Percentiles rank a stretch among this genome's conserved stretches.
Conservation (phyloP, 192 early-diverging fungal genomes). For the Rhizophagus clarus region DNA sequence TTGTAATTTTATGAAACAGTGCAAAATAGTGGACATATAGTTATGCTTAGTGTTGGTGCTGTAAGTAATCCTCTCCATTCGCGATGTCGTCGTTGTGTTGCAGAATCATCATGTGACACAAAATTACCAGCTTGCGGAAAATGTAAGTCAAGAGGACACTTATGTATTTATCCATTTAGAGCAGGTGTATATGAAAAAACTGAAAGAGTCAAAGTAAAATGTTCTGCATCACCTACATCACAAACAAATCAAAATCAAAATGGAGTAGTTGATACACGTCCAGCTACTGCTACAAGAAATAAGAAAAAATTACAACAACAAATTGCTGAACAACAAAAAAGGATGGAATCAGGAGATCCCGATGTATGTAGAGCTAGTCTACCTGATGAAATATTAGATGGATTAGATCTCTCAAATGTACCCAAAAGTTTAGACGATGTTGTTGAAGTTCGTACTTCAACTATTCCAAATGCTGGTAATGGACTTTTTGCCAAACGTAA, state of each 20-base stretch:
- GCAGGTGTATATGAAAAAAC: conserved; percentile 15
- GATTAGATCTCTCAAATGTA: conserved; percentile 54
- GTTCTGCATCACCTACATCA: neutral
- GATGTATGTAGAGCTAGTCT: neutral
- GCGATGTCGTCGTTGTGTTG: conserved; percentile 20
- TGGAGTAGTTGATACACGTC: neutral
- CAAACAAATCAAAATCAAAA: neutral
- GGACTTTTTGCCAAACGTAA: conserved; percentile 67
- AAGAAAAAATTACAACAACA: neutral
- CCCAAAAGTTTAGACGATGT: conserved; percentile 62
- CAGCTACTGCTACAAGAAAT: neutral
- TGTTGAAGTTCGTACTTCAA: conserved; percentile 62
- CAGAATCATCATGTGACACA: conserved; percentile 25
- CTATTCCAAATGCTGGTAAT: conserved; percentile 69
- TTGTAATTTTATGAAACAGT: neutral
- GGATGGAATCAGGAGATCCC: neutral
- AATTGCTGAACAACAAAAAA: conserved; percentile 4
- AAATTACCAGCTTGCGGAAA: conserved; percentile 29
- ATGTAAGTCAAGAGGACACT: conserved; percentile 24
- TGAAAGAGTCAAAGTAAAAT: neutral
- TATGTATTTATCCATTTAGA: conserved; percentile 27
- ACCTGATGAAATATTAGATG: conserved; percentile 40
- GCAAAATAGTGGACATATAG: neutral
- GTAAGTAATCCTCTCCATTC: conserved; percentile 10
- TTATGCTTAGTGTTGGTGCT: conserved; percentile 31